A percentile compares a stretch with the other conserved stretches of the same genome.
phyloP scores from a whole-genome alignment of 2,329 filamentous ascomycete genomes.

The Aspergillus sp. region DNA sequence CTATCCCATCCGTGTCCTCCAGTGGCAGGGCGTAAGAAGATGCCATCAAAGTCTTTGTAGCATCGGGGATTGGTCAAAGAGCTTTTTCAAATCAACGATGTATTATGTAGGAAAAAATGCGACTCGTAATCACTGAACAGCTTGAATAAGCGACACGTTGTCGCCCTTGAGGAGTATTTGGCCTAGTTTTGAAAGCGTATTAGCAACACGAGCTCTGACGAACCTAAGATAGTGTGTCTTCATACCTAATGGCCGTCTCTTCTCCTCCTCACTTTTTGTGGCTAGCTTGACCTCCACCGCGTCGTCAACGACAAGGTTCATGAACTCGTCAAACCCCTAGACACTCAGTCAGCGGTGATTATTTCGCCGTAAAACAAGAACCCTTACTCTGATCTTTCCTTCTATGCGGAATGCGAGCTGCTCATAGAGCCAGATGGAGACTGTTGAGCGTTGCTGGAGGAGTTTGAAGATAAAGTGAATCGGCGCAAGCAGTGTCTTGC shows the following conservation, averaged over 20 bases:
- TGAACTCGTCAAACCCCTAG: conserved; percentile 98
- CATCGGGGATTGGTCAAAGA: conserved; percentile 16
- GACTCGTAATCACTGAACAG: conserved; percentile 40
- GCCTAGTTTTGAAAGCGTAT: conserved; percentile 53
- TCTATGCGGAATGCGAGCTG: conserved; percentile 93
- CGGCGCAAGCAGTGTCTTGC: conserved; percentile 73
- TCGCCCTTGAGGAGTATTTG: conserved; percentile 88
- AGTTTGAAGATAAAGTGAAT: conserved; percentile 96
- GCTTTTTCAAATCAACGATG: conserved; percentile 16
- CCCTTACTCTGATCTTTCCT: conserved; percentile 85
- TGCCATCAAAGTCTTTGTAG: conserved; percentile 19
- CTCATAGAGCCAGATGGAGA: conserved; percentile 96
- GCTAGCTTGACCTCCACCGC: conserved; percentile 88
- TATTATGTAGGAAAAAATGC: conserved; percentile 6
- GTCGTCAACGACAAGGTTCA: conserved; percentile 97
- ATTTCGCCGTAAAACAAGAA: conserved; percentile 3
- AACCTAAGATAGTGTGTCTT: background rate
- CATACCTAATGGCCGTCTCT: conserved; percentile 77
- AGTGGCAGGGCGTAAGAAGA: conserved; percentile 25
- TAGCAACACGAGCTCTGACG: conserved; percentile 12
- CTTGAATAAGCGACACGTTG: conserved; percentile 81
- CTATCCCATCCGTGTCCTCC: conserved; percentile 26
- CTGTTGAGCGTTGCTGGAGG: conserved; percentile 78
- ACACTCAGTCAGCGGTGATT: conserved; percentile 13
- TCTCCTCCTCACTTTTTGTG: conserved; percentile 80